Evolutionary conservation across 106 monocot species (phyloP), one percentile per base, ranked within the genome.

Genomic region (Dioscorea zingiberensis): DNA sequence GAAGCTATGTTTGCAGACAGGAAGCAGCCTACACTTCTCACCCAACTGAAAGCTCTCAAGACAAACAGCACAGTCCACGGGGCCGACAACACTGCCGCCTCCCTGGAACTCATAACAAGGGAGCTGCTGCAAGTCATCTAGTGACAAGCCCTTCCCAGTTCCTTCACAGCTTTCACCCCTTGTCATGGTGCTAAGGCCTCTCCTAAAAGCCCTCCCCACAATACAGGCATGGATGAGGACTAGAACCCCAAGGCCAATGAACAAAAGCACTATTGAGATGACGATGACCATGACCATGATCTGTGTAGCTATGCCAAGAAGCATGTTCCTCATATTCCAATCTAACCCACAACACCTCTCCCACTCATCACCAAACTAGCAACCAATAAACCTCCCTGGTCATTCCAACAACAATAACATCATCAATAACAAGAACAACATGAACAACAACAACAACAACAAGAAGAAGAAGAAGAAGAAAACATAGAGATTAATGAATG

Each of bases 1-100:
- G 54, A 84, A 88, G 51, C 77, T 78, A 30, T 88, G 88, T 64
- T 66, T 46, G 25, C 88, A 88, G 17, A 57, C 19, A 6, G 88
- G 88, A 54, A 88, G 51, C 18, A 81, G 13, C 24, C 84, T 28
- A 65, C 88, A 88, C 23, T 46, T 47, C 29, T 88, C 81, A 3
- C 84, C 84, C 21, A 44, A 13, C 53, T 66, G 63, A 24, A 84
- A 88, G 25, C 54, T 69, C 60, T 88, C 88, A 64, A 88, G 58
- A 64, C 88, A 88, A 9, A 88, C 72, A 0, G 75, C 75, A 32
- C 84, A 88, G 1, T 74, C 78, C 16, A 28, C 13, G 7, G 72
- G 26, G 60, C 48, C 19, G 45, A 28, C 23, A 12, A 25, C 62
- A 3, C 54, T 48, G 7, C 44, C 66, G 2, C 74, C 60, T 16